Percentiles rank a stretch among this genome's conserved stretches.
These are phyloP conservation scores for Yamadazyma laniorum DNA, from an alignment of 805 yeast species.

Conservation along the genomic window DNA sequence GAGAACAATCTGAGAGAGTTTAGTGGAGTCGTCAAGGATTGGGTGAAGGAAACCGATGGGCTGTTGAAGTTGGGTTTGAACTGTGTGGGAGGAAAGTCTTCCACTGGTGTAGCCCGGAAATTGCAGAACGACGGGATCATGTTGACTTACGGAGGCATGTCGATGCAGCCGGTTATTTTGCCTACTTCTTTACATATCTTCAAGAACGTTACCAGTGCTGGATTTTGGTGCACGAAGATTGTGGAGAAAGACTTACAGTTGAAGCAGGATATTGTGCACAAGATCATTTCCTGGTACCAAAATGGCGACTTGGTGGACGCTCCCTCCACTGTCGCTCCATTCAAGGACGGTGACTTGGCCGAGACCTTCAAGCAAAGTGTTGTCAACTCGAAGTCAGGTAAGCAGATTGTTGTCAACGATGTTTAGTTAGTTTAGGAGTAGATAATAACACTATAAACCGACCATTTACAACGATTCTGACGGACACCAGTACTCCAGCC, in stretches of 20 bases:
- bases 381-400: constrained; percentile 34
- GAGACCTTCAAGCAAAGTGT: constrained; percentile 30
- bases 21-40: constrained; percentile 53
- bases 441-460: too few relatives aligned
- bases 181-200: constrained; percentile 90
- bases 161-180: constrained; percentile 87
- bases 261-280: constrained; percentile 34
- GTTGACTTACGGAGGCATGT: constrained; percentile 97
- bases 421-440: too few relatives aligned
- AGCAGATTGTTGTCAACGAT: constrained; percentile 23
- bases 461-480: too few relatives aligned
- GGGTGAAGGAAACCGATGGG: constrained; percentile 48
- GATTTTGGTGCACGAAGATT: constrained; percentile 85
- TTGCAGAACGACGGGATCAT: constrained; percentile 70
- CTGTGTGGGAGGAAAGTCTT: constrained; percentile 89
- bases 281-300: constrained; percentile 43
- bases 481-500: too few relatives aligned
- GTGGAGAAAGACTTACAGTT: constrained; percentile 34
- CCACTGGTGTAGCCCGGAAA: constrained; percentile 80
- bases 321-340: constrained; percentile 30
- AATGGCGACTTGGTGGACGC: constrained; percentile 37
- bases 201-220: constrained; percentile 80
- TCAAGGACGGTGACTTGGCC: constrained; percentile 24
- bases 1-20: constrained; percentile 71
- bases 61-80: constrained; percentile 78